Base-by-base conservation (phyloP, 2,329 filamentous ascomycete species). In the Cladophialophora yegresii region DNA sequence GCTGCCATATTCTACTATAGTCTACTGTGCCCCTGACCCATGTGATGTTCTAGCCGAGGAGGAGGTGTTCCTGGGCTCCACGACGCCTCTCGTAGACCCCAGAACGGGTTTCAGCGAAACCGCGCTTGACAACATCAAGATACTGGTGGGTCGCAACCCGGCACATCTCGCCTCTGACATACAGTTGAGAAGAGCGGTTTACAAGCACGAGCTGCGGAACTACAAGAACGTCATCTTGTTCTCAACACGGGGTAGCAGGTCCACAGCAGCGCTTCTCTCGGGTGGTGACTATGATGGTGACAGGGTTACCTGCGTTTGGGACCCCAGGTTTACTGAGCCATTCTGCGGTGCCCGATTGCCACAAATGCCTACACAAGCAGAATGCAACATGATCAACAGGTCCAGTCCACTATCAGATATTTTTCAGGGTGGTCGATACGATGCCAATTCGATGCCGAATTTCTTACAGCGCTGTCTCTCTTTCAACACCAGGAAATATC, bases 281-380 rank as follows among this genome's bases (percentile, higher is more conserved):
- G 86, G 86, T 4, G 86, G 86, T 8, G 86, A 89, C 70, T 88
- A 88, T 63, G 86, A 89, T 67, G 86, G 86, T 0, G 86, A 89
- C 62, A 81, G 75, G 2, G 77, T 85, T 30, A 88, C 85, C 83
- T 72, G 86, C 0, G 86, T 83, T 70, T 88, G 85, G 84, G 85
- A 88, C 58, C 74, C 76, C 2, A 73, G 73, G 4, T 77, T 88
- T 0, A 83, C 84, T 0, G 64, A 73, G 0, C 76, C 74, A 0
- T 88, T 88, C 71, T 65, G 70, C 2, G 87, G 87, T 70, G 81
- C 82, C 0, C 77, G 79, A 2, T 75, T 82, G 23, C 67, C 66
- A 23, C 16, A 58, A 13, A 36, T 70, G 49, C 23, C 81, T 78
- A 3, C 55, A 69, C 73, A 77, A 2, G 73, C 78, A 3, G 65